Percentiles rank a stretch among this genome's conserved stretches.
These are phyloP conservation scores for Suillus variegatus DNA, from an alignment of 768 basidiomycete species.

Conservation along the genomic window DNA sequence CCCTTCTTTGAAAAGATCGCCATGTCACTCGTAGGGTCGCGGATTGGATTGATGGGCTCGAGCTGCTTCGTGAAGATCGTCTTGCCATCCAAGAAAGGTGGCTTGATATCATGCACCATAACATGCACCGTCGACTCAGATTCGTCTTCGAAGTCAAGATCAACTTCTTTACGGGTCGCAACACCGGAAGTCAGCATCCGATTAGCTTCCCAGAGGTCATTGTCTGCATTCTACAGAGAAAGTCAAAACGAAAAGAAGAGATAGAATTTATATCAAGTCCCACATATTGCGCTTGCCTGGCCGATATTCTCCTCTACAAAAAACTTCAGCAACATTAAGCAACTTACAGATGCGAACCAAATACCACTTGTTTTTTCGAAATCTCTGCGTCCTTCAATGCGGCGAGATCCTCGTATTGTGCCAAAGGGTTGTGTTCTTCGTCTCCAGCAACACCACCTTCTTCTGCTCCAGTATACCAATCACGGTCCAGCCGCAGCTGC, in stretches of 20 bases:
- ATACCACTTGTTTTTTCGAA: conserved; percentile 70
- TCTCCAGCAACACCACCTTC: conserved; percentile 85
- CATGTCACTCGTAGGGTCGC: conserved; percentile 92
- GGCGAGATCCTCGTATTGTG: conserved; percentile 89
- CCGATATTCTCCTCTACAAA: conserved; percentile 81
- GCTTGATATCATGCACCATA: conserved; percentile 95
- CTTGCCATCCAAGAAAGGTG: conserved; percentile 96
- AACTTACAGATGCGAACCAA: conserved; percentile 24
- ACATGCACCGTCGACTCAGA: conserved; percentile 96
- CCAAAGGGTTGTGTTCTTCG: conserved; percentile 89
- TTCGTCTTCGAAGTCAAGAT: conserved; percentile 96
- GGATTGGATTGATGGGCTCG: conserved; percentile 95
- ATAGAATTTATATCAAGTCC: conserved; percentile 23
- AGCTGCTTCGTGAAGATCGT: conserved; percentile 96
- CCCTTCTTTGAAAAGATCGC: conserved; percentile 97
- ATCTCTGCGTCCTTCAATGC: conserved; percentile 71
- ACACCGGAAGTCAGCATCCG: conserved; percentile 97
- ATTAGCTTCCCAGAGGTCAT: conserved; percentile 98
- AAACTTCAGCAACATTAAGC: conserved; percentile 18
- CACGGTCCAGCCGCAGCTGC: conserved; percentile 85
- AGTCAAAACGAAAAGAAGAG: conserved; percentile 18
- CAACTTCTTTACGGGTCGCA: conserved; percentile 81
- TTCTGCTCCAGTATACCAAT: conserved; percentile 95
- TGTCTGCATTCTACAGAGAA: conserved; percentile 82
- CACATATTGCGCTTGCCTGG: conserved; percentile 95